Evolutionary conservation across 352 stramenopile genomes (phyloP), one percentile per base, ranked within the genome.

Genomic region (Phytophthora crassamura): DNA sequence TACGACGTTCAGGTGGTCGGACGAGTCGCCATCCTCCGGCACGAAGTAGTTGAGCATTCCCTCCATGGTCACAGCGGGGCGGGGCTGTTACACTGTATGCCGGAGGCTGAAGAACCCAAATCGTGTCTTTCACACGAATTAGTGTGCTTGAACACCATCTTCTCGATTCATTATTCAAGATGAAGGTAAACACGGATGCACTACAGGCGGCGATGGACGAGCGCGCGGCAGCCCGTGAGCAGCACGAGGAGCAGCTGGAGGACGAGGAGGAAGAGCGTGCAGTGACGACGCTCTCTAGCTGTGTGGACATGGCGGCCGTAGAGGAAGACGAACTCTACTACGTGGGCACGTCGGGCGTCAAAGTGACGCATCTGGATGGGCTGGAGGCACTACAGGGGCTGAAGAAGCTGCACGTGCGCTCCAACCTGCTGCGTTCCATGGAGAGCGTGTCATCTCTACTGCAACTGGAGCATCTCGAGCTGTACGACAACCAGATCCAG

Each of bases 401-500:
- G 11, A 30, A 87, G 66, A 73, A 77, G 9, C 66, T 95, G 38
- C 84, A 93, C 50, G 69, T 95, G n/a, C 84, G 87, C 7, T 95
- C 87, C 16, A 95, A 94, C 55, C 58, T 94, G 52, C 69, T 95
- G 51, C 66, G 58, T 43, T 95, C 91, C 20, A 95, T 98, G 80
- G 75, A 74, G 3, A 82, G 75, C 39, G 88, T 98, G 12, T 71
- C 72, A 10, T 50, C 74, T 6, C 56, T 97, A 10, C 48, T 75
- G 38, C 80, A 71, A 16, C 82, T 99, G 51, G 66, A 94, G 72
- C 84, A 98, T 18, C 76, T 99, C 25, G 97, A 99, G 78, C 78
- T 99, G 16, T 99, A 99, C 84, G 97, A 99, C 72, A 99, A 99
- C 82, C 84, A 98, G 68, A 95, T 99, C 62, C 81, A 97, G 70